These are phyloP conservation scores for Botrytis byssoidea DNA, from an alignment of 2,329 filamentous ascomycete species.

Conservation along the genomic window DNA sequence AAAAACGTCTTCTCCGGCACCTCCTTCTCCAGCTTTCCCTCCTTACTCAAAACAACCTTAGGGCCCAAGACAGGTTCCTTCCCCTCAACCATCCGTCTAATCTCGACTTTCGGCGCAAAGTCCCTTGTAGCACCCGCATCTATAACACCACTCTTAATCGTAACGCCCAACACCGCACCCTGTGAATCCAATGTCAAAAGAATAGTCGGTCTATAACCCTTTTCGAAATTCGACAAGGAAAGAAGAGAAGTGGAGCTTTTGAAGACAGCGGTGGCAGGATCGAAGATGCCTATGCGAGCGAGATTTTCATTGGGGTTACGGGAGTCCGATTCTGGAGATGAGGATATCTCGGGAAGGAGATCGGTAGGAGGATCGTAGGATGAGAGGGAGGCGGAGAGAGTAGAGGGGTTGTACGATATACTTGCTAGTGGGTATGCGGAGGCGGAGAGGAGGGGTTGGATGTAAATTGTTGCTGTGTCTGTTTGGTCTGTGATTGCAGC, in stretches of 20 bases:
- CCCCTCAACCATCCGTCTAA: slow-evolving; percentile 50
- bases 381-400: slow-evolving; percentile 47
- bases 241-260: slow-evolving; percentile 55
- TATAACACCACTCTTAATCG: slow-evolving; percentile 55
- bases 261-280: slow-evolving; percentile 49
- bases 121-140: slow-evolving; percentile 65
- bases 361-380: slow-evolving; percentile 57
- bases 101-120: slow-evolving; percentile 59
- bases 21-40: slow-evolving; percentile 57
- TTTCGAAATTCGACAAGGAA: slow-evolving; percentile 56
- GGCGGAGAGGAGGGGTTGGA: slow-evolving; percentile 32
- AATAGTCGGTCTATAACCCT: slow-evolving; percentile 59
- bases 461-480: slow-evolving; percentile 34
- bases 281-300: slow-evolving; percentile 59
- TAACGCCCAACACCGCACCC: slow-evolving; percentile 50
- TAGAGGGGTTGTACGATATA: slow-evolving; percentile 53
- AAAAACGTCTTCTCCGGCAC: slow-evolving; percentile 62
- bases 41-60: slow-evolving; percentile 59
- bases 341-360: slow-evolving; percentile 37
- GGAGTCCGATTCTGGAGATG: background rate
- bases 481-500: slow-evolving; percentile 43
- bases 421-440: slow-evolving; percentile 54
- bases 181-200: slow-evolving; percentile 50
- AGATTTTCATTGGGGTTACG: slow-evolving; percentile 36
- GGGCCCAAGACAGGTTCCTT: slow-evolving; percentile 60